Conservation (phyloP, 2,329 filamentous ascomycete species). For the Aspergillus brasiliensis region DNA sequence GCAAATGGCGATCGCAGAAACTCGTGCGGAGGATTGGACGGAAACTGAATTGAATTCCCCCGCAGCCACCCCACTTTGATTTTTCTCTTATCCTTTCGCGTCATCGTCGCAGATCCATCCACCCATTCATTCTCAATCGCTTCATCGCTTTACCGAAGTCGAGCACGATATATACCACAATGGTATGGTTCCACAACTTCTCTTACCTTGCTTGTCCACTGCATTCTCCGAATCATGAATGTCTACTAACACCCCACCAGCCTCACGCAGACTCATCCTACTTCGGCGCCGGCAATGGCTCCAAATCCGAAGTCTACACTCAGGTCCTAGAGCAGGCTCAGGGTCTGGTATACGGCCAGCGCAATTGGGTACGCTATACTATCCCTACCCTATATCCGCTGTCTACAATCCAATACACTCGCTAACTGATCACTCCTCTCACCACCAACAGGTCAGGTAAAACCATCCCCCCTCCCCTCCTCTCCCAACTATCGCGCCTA, state of each 20-base stretch:
- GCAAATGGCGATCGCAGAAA: neutral
- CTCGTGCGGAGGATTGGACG: neutral
- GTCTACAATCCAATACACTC: neutral
- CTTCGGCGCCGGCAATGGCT: slow-evolving; percentile 37
- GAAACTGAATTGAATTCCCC: neutral
- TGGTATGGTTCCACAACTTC: neutral
- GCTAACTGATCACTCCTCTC: neutral
- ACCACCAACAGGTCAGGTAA: slow-evolving; percentile 35
- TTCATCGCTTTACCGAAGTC: neutral
- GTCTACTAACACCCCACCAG: slow-evolving; percentile 24
- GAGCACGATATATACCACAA: neutral
- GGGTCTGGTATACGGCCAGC: slow-evolving; percentile 44
- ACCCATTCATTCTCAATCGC: neutral
- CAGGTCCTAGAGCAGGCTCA: slow-evolving; percentile 44
- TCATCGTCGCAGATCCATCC: neutral
- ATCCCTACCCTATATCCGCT: neutral
- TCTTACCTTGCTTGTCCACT: too few relatives aligned
- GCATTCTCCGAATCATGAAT: too few relatives aligned
- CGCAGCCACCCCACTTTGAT: slow-evolving; percentile 15
- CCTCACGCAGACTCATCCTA: slow-evolving; percentile 52
- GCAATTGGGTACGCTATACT: slow-evolving; percentile 47
- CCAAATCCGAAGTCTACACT: slow-evolving; percentile 47
- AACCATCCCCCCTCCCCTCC: neutral
- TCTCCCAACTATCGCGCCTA: neutral
- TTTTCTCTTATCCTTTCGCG: slow-evolving; percentile 1